phyloP scores from a whole-genome alignment of 2,329 filamentous ascomycete genomes.

The Talaromyces sp. region DNA sequence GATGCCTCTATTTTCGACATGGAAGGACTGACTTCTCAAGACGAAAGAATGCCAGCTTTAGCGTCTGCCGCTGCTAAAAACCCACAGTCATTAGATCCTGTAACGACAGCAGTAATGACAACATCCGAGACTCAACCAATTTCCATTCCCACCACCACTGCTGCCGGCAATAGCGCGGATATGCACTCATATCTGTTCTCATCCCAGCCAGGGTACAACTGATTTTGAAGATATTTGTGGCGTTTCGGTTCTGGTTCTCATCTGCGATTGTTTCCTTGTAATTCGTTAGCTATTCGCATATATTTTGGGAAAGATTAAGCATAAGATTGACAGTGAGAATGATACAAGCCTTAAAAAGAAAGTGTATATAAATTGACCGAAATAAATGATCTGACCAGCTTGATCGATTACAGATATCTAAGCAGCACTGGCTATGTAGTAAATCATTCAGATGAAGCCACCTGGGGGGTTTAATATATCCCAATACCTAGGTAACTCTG shows the following conservation, averaged over 20 bases:
- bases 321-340: background rate
- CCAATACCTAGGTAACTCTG: background rate
- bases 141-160: constrained; percentile 5
- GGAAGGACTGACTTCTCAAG: background rate
- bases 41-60: background rate
- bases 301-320: background rate
- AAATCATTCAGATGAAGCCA: background rate
- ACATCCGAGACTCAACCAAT: constrained; percentile 12
- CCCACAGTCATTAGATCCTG: background rate
- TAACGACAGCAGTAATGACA: background rate
- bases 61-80: background rate
- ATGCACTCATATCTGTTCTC: constrained; percentile 8
- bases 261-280: background rate
- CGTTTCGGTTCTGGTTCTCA: background rate
- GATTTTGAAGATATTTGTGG: background rate
- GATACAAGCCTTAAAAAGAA: background rate
- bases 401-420: too few species aligned
- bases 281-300: background rate
- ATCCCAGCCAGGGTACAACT: constrained; percentile 2
- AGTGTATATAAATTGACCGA: background rate
- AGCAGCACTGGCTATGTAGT: background rate
- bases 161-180: background rate
- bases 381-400: background rate
- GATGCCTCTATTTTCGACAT: constrained; percentile 4
- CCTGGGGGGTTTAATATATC: background rate